Evolutionary conservation across 495 filamentous ascomycete species (phyloP), one percentile per base, ranked within the genome.

Genomic region (Staphylotrichum longicolle): DNA sequence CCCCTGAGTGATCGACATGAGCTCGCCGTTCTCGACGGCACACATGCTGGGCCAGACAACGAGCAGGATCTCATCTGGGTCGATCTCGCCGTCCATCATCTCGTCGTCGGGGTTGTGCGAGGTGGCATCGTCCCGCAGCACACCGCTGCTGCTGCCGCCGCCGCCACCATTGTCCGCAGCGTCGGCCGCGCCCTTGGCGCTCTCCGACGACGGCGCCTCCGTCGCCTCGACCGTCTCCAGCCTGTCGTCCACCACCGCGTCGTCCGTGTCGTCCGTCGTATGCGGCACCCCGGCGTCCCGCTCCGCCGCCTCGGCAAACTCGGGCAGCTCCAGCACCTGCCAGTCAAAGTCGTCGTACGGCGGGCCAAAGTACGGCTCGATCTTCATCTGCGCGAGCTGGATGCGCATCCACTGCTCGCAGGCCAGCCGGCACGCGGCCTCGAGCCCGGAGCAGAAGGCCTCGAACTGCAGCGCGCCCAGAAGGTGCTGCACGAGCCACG

Each of bases 301-400:
- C 50, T 61, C 61, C 9, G 56, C 61, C 5, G 62, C 62, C 42
- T 66, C 64, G 35, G 64, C 64, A 15, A 75, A 70, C 60, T 73
- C 72, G n/a, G 69, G 66, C 48, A 75, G 61, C 61, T 73, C 71
- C 20, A 75, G 51, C 10, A 73, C 67, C 59, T 75, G 72, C 72
- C 72, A 75, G 57, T 75, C 72, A n/a, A 70, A 75, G 56, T 75
- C 72, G 57, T 75, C 72, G 46, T 73, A 75, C 0, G 72, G 72
- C 40, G 72, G 72, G 3, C 72, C 72, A 39, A 75, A 75, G 50
- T 75, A 75, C 5, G 72, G 71, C 66, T 75, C 72, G 58, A 75
- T 71, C 68, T 75, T 75, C 58, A 75, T 70, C 5, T 60, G 30
- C 5, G 72, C 67, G 3, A 68, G 48, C 54, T 75, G 72, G 61